These are phyloP conservation scores for Monosporascus sp. DNA, from an alignment of 2,329 filamentous ascomycete species.

Conservation along the genomic window DNA sequence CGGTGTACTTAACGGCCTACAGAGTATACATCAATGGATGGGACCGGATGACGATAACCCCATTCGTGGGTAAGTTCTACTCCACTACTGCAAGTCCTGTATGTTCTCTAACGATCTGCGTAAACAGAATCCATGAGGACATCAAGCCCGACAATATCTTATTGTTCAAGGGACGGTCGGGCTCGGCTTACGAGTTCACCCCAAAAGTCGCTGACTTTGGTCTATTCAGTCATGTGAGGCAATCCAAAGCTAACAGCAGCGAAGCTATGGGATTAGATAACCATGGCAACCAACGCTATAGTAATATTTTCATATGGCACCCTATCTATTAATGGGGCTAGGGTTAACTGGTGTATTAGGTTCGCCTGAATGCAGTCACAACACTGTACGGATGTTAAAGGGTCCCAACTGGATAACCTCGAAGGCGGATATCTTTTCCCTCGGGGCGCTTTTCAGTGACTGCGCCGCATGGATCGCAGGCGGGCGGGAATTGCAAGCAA, in stretches of 20 bases:
- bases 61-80: slow-evolving; percentile 6
- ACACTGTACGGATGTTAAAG: slow-evolving; percentile 3
- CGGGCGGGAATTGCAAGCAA: slow-evolving; percentile 2
- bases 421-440: slow-evolving; percentile 12
- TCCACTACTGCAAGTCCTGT: not conserved
- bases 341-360: slow-evolving; percentile 2
- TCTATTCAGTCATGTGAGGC: slow-evolving; percentile 5
- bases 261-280: slow-evolving; percentile 8
- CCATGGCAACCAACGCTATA: slow-evolving; percentile 9
- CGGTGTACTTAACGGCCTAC: slow-evolving; percentile 5
- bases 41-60: slow-evolving; percentile 2
- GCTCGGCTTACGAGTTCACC: slow-evolving; percentile 10
- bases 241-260: slow-evolving; percentile 2
- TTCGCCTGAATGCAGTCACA: slow-evolving; percentile 9
- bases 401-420: slow-evolving; percentile 4
- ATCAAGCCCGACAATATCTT: slow-evolving; percentile 16
- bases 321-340: not conserved
- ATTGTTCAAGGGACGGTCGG: slow-evolving; percentile 6
- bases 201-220: slow-evolving; percentile 17
- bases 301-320: not conserved
- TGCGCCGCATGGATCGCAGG: slow-evolving; percentile 10
- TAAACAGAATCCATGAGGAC: slow-evolving; percentile 13
- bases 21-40: slow-evolving; percentile 6
- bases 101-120: not conserved
- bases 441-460: slow-evolving; percentile 11